phyloP scores from a whole-genome alignment of 2,329 filamentous ascomycete genomes.

The Colletotrichum echinochloae region DNA sequence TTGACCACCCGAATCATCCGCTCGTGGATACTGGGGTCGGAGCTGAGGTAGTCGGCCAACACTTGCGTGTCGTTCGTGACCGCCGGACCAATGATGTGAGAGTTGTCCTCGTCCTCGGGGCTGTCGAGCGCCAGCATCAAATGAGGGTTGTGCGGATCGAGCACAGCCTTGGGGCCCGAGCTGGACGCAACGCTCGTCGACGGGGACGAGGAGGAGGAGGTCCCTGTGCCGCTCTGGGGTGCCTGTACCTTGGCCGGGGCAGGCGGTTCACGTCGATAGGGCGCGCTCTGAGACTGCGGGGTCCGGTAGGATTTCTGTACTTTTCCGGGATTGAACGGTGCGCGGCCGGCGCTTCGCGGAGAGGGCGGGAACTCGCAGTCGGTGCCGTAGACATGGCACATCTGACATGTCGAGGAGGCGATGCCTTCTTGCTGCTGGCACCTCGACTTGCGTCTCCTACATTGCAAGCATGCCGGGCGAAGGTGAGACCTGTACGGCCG shows the following conservation, averaged over 20 bases:
- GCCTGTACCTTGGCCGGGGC: constrained; percentile 1
- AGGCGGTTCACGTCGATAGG: constrained; percentile 32
- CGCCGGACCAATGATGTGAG: constrained; percentile 70
- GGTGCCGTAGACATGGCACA: constrained; percentile 69
- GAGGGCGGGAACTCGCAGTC: constrained; percentile 64
- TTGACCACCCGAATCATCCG: constrained; percentile 44
- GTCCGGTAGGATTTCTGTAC: constrained; percentile 30
- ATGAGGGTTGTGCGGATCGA: constrained; percentile 40
- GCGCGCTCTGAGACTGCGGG: constrained; percentile 18
- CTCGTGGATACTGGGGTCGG: constrained; percentile 45
- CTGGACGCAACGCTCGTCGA: constrained; percentile 25
- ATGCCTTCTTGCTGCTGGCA: constrained; percentile 66
- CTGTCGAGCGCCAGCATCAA: constrained; percentile 44
- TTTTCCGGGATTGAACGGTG: constrained; percentile 38
- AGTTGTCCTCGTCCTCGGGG: constrained; percentile 55
- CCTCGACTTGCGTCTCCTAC: constrained; percentile 70
- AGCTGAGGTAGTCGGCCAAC: constrained; percentile 67
- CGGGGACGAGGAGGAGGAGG: constrained; percentile 17
- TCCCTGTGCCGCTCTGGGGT: constrained; percentile 16
- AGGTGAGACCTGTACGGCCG: constrained; percentile 73
- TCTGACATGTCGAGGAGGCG: constrained; percentile 63
- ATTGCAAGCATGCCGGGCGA: constrained; percentile 70
- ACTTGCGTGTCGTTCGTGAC: constrained; percentile 71
- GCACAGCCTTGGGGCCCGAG: constrained; percentile 27
- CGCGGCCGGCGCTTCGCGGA: constrained; percentile 30